Conservation (phyloP, 371 early-diverging fungal species). For the Mucor piriformis region DNA sequence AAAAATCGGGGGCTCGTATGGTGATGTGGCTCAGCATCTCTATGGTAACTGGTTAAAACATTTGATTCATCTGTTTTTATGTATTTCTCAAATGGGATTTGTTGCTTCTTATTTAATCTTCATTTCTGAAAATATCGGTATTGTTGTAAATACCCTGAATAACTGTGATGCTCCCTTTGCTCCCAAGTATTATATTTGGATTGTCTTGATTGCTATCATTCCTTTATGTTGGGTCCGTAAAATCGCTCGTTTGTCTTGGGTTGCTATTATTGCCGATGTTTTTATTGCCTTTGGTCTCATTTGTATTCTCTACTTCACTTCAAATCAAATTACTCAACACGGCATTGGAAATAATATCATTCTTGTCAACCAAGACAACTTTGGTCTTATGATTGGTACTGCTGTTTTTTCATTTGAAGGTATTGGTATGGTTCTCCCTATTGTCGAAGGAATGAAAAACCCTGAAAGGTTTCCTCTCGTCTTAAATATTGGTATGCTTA, state of each 20-base stretch:
- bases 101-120: slow-evolving; percentile 85
- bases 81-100: slow-evolving; percentile 81
- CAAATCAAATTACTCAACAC: slow-evolving; percentile 52
- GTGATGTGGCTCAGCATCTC: slow-evolving; percentile 73
- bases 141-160: slow-evolving; percentile 62
- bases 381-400: slow-evolving; percentile 81
- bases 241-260: slow-evolving; percentile 72
- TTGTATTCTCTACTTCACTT: slow-evolving; percentile 69
- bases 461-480: slow-evolving; percentile 66
- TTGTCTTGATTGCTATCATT: slow-evolving; percentile 71
- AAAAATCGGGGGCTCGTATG: slow-evolving; percentile 71
- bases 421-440: slow-evolving; percentile 59
- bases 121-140: slow-evolving; percentile 78
- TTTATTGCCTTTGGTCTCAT: slow-evolving; percentile 78
- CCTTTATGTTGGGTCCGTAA: slow-evolving; percentile 81
- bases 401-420: slow-evolving; percentile 90
- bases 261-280: slow-evolving; percentile 77
- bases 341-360: slow-evolving; percentile 59
- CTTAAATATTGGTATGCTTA: slow-evolving; percentile 59
- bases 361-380: slow-evolving; percentile 50
- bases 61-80: slow-evolving; percentile 68
- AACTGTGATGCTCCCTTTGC: slow-evolving; percentile 58
- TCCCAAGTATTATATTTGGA: slow-evolving; percentile 64
- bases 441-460: slow-evolving; percentile 64
- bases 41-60: slow-evolving; percentile 70